phyloP scores from a whole-genome alignment of 2,329 filamentous ascomycete species.

The Pseudogymnoascus sp. region DNA sequence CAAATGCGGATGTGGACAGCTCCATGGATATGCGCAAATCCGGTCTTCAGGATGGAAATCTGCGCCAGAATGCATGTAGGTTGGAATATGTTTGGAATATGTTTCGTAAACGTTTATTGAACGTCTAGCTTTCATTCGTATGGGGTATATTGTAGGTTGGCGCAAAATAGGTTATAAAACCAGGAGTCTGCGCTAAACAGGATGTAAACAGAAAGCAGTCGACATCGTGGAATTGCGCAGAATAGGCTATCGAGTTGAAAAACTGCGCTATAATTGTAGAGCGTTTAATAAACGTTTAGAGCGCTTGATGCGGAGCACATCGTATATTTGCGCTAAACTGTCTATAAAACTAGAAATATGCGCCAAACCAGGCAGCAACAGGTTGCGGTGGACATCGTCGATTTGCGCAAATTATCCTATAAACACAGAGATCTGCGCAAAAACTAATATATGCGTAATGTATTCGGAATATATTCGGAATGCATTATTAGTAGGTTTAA shows the following conservation, averaged over 20 bases:
- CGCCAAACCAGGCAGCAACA: not conserved
- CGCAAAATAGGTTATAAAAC: not conserved
- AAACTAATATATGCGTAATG: not conserved
- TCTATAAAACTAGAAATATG: not conserved
- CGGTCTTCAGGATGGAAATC: too few relatives aligned
- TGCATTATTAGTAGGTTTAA: not conserved
- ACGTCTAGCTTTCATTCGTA: not conserved
- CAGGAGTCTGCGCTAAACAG: not conserved
- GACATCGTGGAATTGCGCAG: not conserved
- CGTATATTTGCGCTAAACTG: not conserved
- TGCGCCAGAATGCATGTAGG: too few relatives aligned
- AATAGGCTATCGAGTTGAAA: not conserved
- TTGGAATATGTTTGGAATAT: too few relatives aligned
- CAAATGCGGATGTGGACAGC: too few relatives aligned
- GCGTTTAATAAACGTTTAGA: not conserved
- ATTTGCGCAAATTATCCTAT: not conserved
- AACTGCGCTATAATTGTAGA: not conserved
- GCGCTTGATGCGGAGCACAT: not conserved
- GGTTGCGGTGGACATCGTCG: not conserved
- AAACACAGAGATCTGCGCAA: not conserved
- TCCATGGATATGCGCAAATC: too few relatives aligned
- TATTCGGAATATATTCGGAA: not conserved
- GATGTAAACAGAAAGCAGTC: not conserved
- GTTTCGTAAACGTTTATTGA: not conserved
- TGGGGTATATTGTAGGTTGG: not conserved